Conservation (phyloP, 75 land plant genomes). For the Adiantum capillusveneris region DNA sequence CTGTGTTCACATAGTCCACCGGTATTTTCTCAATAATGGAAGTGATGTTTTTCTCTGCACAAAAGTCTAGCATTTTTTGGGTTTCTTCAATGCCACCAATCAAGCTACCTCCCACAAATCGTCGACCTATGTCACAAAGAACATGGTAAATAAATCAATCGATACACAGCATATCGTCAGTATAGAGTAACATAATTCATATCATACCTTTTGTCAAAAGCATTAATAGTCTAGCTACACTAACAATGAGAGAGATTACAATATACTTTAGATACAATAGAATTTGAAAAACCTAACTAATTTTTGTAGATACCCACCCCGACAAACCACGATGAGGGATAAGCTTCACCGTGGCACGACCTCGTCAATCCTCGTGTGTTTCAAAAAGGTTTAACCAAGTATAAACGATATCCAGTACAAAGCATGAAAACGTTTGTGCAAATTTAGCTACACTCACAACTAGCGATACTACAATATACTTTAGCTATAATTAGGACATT, state of each 20-base stretch:
- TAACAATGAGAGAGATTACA: background rate
- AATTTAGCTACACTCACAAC: no score
- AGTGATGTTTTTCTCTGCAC: constrained; percentile 53
- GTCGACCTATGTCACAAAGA: constrained; percentile 26
- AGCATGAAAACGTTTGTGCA: no score
- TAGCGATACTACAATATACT: no score
- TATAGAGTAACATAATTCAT: no score
- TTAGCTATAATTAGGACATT: no score
- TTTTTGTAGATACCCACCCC: background rate
- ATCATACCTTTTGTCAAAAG: no score
- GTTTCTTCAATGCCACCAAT: constrained; percentile 59
- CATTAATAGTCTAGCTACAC: background rate
- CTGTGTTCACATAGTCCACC: constrained; percentile 50
- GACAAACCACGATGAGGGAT: no score
- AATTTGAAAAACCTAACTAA: background rate
- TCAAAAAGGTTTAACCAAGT: no score
- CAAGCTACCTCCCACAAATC: constrained; percentile 46
- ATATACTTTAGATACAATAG: background rate
- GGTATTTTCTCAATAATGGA: constrained; percentile 42
- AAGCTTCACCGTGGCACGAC: no score
- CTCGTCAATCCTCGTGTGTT: no score
- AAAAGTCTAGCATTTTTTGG: constrained; percentile 69
- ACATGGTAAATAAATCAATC: background rate
- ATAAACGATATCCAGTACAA: no score
- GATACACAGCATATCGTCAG: no score